Evolutionary conservation across 345 rosid genomes (phyloP).

Genomic region (Populus alba): DNA sequence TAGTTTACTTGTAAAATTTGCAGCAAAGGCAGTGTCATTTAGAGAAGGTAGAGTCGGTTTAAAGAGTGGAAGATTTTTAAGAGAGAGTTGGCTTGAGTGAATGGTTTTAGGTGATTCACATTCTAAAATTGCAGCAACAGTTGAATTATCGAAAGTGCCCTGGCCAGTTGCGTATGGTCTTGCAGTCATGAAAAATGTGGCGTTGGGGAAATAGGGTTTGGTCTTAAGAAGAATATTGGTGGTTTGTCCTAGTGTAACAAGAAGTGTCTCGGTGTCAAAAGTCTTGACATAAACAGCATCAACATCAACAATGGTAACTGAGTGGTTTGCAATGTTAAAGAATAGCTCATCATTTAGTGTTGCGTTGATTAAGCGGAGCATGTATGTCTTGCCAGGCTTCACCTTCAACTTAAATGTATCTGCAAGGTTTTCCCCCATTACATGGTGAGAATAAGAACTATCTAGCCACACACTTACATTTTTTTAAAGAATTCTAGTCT

Average conservation of each 20-base stretch:
- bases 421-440: background rate
- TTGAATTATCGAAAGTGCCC: slow-evolving; percentile 30
- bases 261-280: slow-evolving; percentile 10
- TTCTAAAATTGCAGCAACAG: slow-evolving; percentile 23
- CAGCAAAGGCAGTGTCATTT: slow-evolving; percentile 21
- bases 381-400: slow-evolving; percentile 20
- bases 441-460: too few species aligned
- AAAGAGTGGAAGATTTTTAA: background rate
- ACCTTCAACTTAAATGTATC: slow-evolving; percentile 31
- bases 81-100: background rate
- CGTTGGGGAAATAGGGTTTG: slow-evolving; percentile 19
- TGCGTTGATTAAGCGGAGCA: slow-evolving; percentile 28
- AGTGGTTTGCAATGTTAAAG: slow-evolving; percentile 27
- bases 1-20: slow-evolving; percentile 13
- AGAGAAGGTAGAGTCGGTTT: slow-evolving; percentile 18
- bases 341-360: slow-evolving; percentile 32
- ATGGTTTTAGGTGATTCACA: background rate
- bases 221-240: slow-evolving; percentile 22
- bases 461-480: background rate
- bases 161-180: slow-evolving; percentile 23
- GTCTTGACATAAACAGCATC: slow-evolving; percentile 29
- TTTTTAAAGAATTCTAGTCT: too few species aligned
- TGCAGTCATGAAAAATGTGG: slow-evolving; percentile 25
- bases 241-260: slow-evolving; percentile 26
- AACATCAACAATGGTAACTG: slow-evolving; percentile 14